These are phyloP conservation scores for Spatholobus suberectus DNA, from an alignment of 306 rosid genomes.

Conservation along the genomic window DNA sequence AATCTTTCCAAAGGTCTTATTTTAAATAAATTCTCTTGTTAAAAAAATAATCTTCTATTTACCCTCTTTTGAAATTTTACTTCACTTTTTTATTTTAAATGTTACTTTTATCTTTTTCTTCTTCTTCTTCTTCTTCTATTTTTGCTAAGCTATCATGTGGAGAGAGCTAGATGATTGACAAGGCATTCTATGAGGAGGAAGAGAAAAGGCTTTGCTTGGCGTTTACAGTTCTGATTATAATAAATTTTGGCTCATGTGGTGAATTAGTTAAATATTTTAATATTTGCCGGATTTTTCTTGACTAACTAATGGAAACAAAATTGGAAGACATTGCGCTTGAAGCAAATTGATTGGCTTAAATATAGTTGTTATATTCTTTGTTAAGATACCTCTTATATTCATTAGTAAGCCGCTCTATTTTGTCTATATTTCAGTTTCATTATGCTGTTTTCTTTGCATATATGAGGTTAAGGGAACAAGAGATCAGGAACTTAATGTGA, in stretches of 20 bases:
- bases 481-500: conserved; percentile 98
- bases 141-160: conserved; percentile 91
- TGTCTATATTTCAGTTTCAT: conserved; percentile 75
- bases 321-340: background rate
- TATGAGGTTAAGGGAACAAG: conserved; percentile 98
- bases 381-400: background rate
- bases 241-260: background rate
- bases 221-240: background rate
- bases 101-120: no score
- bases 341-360: conserved; percentile 20
- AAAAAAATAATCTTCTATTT: no score
- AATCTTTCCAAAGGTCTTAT: no score
- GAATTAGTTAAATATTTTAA: background rate
- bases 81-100: no score
- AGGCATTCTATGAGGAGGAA: conserved; percentile 99
- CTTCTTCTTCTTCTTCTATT: no score
- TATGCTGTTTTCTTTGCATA: conserved; percentile 97
- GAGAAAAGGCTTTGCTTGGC: conserved; percentile 97
- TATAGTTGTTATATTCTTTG: background rate
- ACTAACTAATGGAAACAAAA: background rate
- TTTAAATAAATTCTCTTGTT: no score
- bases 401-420: conserved; percentile 31
- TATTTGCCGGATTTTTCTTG: conserved; percentile 5
- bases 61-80: no score
- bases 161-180: conserved; percentile 97